Percentiles rank a stretch among this genome's conserved stretches.
phyloP scores from a whole-genome alignment of 2,329 filamentous ascomycete genomes.

The Aspergillus nomiae region DNA sequence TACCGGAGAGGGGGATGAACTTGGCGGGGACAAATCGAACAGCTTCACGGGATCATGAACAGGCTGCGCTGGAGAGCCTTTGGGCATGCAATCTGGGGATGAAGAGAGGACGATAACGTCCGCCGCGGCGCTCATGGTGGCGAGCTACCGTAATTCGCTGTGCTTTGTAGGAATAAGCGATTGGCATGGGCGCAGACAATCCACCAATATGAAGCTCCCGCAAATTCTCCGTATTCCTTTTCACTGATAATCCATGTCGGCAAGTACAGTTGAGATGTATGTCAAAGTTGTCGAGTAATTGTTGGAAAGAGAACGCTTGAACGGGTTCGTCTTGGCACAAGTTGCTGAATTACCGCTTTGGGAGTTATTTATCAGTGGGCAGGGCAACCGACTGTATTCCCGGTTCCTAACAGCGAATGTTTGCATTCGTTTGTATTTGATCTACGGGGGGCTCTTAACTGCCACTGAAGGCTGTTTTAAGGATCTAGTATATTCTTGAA shows the following conservation, averaged over 20 bases:
- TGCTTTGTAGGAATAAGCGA: not conserved
- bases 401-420: not conserved
- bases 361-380: slow-evolving; percentile 27
- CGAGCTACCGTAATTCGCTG: slow-evolving; percentile 11
- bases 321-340: slow-evolving; percentile 35
- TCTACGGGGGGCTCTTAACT: not conserved
- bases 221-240: not conserved
- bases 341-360: slow-evolving; percentile 33
- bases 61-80: slow-evolving; percentile 33
- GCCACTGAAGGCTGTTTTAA: not conserved
- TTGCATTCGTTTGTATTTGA: not conserved
- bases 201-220: not conserved
- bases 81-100: slow-evolving; percentile 38
- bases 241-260: not conserved
- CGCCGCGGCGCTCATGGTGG: slow-evolving; percentile 40
- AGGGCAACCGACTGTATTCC: slow-evolving; percentile 34
- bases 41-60: slow-evolving; percentile 16
- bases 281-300: not conserved
- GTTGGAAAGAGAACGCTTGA: not conserved
- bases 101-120: slow-evolving; percentile 46
- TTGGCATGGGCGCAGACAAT: not conserved
- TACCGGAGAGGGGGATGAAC: slow-evolving; percentile 27
- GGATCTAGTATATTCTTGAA: not conserved
- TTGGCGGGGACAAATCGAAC: slow-evolving; percentile 22
- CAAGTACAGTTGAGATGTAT: not conserved